Conservation (phyloP, 306 rosid genomes). For the Ormosia semicastrata region DNA sequence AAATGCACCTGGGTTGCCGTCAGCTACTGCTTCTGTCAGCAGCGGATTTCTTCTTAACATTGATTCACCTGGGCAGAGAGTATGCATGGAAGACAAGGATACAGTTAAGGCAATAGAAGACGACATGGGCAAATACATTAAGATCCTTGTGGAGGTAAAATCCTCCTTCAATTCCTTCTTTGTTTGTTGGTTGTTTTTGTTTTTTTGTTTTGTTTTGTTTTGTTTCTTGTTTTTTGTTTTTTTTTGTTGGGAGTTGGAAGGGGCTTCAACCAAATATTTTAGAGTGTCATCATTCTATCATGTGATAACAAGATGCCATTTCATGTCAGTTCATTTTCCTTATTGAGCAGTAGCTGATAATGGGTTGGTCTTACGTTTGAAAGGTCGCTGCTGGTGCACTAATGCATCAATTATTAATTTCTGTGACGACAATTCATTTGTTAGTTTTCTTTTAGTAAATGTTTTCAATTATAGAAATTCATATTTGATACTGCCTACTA, state of each 20-base stretch:
- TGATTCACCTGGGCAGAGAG: conserved; percentile 83
- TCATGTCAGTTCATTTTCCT: background rate
- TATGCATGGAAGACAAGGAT: conserved; percentile 77
- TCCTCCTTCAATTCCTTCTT: conserved; percentile 13
- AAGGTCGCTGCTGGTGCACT: background rate
- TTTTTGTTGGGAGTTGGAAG: background rate
- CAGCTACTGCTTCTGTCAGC: conserved; percentile 81
- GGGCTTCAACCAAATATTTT: background rate
- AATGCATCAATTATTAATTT: background rate
- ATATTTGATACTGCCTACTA: background rate
- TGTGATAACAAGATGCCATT: background rate
- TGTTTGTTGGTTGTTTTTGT: background rate
- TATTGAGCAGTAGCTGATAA: conserved; percentile 16
- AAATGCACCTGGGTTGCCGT: conserved; percentile 81
- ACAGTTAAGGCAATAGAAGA: conserved; percentile 82
- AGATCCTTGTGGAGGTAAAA: conserved; percentile 78
- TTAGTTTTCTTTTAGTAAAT: conserved; percentile 6
- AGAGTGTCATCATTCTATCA: background rate
- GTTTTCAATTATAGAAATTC: background rate
- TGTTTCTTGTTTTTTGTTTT: background rate
- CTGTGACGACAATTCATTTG: background rate
- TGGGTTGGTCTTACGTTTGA: background rate
- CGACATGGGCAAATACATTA: conserved; percentile 79
- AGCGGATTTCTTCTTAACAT: conserved; percentile 83
- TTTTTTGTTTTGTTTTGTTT: background rate